Evolutionary conservation across 2,329 filamentous ascomycete genomes (phyloP).

Genomic region (Ophiostoma ulmi): DNA sequence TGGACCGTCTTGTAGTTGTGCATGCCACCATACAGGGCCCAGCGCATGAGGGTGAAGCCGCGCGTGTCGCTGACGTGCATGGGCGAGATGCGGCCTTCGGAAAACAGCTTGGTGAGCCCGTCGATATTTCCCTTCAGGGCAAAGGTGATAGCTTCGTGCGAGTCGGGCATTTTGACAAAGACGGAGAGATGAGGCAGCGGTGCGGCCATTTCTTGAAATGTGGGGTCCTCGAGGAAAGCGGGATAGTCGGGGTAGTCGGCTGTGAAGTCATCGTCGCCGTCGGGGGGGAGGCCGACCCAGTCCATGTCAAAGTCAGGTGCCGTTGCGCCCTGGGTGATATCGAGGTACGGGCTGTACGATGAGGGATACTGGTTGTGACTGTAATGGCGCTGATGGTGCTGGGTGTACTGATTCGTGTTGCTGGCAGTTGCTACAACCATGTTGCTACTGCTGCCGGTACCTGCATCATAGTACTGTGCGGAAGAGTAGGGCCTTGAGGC

Average conservation of each 20-base stretch:
- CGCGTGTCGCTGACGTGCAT: slow-evolving; percentile 2
- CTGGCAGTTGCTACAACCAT: neutral
- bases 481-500: neutral
- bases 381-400: neutral
- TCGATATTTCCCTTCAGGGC: neutral
- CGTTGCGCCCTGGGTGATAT: neutral
- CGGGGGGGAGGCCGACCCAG: neutral
- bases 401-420: neutral
- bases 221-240: neutral
- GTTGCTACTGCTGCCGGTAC: neutral
- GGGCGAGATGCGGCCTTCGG: neutral
- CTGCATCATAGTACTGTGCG: neutral
- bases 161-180: neutral
- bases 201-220: neutral
- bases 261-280: neutral
- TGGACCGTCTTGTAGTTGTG: slow-evolving; percentile 3
- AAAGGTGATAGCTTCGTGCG: neutral
- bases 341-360: neutral
- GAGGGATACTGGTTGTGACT: neutral
- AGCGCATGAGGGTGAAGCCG: slow-evolving; percentile 8
- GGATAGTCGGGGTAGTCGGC: neutral
- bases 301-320: neutral
- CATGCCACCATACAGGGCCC: slow-evolving; percentile 7
- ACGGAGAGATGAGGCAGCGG: neutral
- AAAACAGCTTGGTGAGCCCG: neutral